Evolutionary conservation across 1,284 basidiomycete genomes (phyloP).

Genomic region (Trametes hirsuta): DNA sequence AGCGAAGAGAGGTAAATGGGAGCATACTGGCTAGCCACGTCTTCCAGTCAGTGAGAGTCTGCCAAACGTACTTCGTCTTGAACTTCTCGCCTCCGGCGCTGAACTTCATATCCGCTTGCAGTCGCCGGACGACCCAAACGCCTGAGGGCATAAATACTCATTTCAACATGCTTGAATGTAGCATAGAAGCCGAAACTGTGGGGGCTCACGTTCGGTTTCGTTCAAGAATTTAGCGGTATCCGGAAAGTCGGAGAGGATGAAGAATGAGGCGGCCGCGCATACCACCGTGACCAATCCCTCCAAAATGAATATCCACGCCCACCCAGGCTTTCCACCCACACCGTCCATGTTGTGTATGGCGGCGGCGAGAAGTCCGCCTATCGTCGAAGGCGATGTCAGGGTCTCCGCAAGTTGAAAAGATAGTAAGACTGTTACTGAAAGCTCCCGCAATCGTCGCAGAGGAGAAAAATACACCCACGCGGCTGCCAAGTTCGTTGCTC

Average conservation of each 20-base stretch:
- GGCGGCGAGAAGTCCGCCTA: slow-evolving; percentile 64
- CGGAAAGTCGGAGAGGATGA: slow-evolving; percentile 62
- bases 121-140: slow-evolving; percentile 48
- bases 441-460: slow-evolving; percentile 72
- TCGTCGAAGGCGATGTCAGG: background rate
- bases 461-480: slow-evolving; percentile 68
- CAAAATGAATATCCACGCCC: slow-evolving; percentile 77
- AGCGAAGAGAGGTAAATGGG: background rate
- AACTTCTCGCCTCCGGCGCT: slow-evolving; percentile 54
- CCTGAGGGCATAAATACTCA: slow-evolving; percentile 29
- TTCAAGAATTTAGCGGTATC: slow-evolving; percentile 61
- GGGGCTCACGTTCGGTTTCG: slow-evolving; percentile 46
- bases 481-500: slow-evolving; percentile 61
- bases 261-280: slow-evolving; percentile 53
- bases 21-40: slow-evolving; percentile 50
- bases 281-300: slow-evolving; percentile 74
- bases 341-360: slow-evolving; percentile 73
- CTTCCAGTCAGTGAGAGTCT: slow-evolving; percentile 55
- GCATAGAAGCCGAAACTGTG: background rate
- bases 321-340: slow-evolving; percentile 60
- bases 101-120: slow-evolving; percentile 52
- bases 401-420: background rate
- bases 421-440: slow-evolving; percentile 50
- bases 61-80: slow-evolving; percentile 47
- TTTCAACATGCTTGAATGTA: background rate